These are phyloP conservation scores for Vitis amurensis DNA, from an alignment of 164 flowering plant species.

Conservation along the genomic window DNA sequence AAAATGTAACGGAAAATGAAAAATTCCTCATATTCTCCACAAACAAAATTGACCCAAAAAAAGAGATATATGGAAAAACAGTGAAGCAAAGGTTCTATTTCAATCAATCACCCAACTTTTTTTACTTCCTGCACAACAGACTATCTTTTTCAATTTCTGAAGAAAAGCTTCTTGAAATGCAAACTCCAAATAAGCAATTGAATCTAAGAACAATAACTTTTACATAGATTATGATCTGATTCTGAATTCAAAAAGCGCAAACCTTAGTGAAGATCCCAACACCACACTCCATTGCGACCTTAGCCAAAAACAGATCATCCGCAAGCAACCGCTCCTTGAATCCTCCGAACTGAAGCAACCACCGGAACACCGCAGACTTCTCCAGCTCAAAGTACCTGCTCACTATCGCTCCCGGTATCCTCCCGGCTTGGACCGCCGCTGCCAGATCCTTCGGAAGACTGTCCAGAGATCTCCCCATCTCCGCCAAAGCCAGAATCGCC, in stretches of 20 bases:
- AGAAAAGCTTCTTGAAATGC: no score
- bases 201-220: no score
- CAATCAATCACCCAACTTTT: no score
- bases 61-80: no score
- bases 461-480: slow-evolving; percentile 39
- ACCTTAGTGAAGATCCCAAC: slow-evolving; percentile 61
- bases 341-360: slow-evolving; percentile 52
- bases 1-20: no score
- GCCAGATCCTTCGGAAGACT: slow-evolving; percentile 80
- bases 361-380: slow-evolving; percentile 32
- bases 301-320: slow-evolving; percentile 54
- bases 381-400: slow-evolving; percentile 46
- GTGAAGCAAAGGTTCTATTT: no score
- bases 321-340: slow-evolving; percentile 51
- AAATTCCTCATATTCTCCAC: no score
- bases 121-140: no score
- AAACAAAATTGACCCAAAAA: no score
- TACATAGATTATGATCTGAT: no score
- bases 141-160: no score
- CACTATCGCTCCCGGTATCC: slow-evolving; percentile 72
- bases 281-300: slow-evolving; percentile 48
- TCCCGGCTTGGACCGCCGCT: slow-evolving; percentile 66
- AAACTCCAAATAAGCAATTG: no score
- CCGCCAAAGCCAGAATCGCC: slow-evolving; percentile 56
- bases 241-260: not conserved